Percentiles rank a stretch among this genome's conserved stretches.
Evolutionary conservation across 2,329 filamentous ascomycete genomes (phyloP).

Genomic region (Alternaria sp.): DNA sequence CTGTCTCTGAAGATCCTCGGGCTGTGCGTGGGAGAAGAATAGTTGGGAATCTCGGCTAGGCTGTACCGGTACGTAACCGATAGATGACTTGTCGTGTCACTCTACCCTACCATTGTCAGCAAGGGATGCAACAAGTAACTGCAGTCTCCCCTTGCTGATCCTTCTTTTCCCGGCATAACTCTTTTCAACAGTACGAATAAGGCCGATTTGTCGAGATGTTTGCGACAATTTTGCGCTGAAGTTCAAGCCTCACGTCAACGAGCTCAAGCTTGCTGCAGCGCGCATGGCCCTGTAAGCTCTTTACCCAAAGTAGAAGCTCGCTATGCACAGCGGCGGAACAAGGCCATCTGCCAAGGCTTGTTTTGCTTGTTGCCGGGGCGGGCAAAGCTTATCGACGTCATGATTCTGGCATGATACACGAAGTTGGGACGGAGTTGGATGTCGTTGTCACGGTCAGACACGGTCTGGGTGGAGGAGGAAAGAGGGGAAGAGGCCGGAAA

Average conservation of each 20-base stretch:
- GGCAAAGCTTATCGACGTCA: slow-evolving; percentile 34
- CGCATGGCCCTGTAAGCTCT: slow-evolving; percentile 8
- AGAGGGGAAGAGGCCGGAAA: slow-evolving; percentile 10
- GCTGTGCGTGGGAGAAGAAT: slow-evolving; percentile 16
- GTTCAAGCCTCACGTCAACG: background rate
- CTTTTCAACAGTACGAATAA: background rate
- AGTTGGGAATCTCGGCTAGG: slow-evolving; percentile 4
- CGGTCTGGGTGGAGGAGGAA: slow-evolving; percentile 5
- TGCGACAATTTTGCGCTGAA: background rate
- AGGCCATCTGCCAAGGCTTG: slow-evolving; percentile 18
- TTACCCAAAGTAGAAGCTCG: slow-evolving; percentile 28
- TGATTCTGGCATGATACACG: slow-evolving; percentile 7
- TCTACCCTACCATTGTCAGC: background rate
- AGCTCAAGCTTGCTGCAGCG: background rate
- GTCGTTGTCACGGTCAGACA: background rate
- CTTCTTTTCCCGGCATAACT: background rate
- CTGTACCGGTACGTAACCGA: slow-evolving; percentile 10
- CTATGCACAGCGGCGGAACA: slow-evolving; percentile 19
- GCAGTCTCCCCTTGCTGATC: background rate
- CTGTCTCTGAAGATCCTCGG: slow-evolving; percentile 15
- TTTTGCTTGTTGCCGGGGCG: slow-evolving; percentile 17
- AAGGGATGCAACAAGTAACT: background rate
- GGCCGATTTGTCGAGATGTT: background rate
- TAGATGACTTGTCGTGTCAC: background rate
- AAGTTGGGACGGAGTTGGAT: background rate